Percentiles rank a stretch among this genome's conserved stretches.
Conservation (phyloP, 2,329 filamentous ascomycete genomes). For the Allantophomopsis lycopodina region DNA sequence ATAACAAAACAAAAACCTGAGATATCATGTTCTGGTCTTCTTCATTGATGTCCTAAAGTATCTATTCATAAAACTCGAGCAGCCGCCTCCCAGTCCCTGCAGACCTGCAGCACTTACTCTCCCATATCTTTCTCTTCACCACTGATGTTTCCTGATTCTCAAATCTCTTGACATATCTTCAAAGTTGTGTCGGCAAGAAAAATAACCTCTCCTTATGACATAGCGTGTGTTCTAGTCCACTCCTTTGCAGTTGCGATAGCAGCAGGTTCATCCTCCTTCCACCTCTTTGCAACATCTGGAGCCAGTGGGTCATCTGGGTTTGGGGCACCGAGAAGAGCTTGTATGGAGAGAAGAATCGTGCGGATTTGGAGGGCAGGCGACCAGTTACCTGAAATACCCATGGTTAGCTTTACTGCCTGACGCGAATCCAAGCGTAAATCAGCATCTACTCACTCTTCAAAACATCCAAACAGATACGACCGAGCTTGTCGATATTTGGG, state of each 20-base stretch:
- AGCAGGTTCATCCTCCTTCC: conserved; percentile 90
- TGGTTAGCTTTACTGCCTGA: neutral
- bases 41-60: too few species aligned
- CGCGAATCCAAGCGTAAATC: too few species aligned
- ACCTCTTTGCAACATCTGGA: conserved; percentile 92
- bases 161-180: too few species aligned
- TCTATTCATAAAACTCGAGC: too few species aligned
- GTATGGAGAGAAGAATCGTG: conserved; percentile 96
- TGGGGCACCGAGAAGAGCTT: conserved; percentile 86
- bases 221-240: conserved; percentile 52
- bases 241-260: conserved; percentile 86
- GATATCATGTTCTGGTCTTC: too few species aligned
- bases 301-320: conserved; percentile 98
- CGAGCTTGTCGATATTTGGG: conserved; percentile 95
- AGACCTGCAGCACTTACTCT: too few species aligned
- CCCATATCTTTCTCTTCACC: too few species aligned
- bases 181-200: too few species aligned
- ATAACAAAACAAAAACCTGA: too few species aligned
- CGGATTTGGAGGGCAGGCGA: conserved; percentile 95
- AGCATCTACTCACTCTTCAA: conserved; percentile 62
- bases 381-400: conserved; percentile 67
- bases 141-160: too few species aligned
- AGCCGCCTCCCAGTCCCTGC: too few species aligned
- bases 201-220: conserved; percentile 4
- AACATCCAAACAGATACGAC: conserved; percentile 92